Base-by-base conservation (phyloP, 2,329 filamentous ascomycete genomes). In the Chrysoporthe puriensis region DNA sequence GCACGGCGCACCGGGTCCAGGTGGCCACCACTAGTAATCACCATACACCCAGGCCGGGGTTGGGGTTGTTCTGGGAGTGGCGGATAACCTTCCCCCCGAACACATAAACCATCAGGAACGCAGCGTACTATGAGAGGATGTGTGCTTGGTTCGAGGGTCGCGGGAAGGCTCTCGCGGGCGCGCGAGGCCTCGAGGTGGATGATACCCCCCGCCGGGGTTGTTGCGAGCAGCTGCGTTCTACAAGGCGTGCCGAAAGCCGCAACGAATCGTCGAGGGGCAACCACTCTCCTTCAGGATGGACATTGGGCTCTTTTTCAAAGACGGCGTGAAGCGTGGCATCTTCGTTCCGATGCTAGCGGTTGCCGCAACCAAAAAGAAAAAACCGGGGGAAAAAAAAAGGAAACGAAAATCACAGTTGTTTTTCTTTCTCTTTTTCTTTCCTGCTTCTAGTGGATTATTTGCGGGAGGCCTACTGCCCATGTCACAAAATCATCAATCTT, bases 1-100 rank as follows among this genome's bases (percentile, higher is more conserved):
- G 67, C 56, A 62, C 36, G 50, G 65, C 42, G 64, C 64, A 14
- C 21, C 62, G 3, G 40, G 42, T 11, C 36, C 50, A 8, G 59
- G 59, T 34, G 26, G 43, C 32, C 59, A 62, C 40, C 59, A 46
- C n/a, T 62, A 62, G 26, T 9, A 18, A n/a, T 18, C n/a, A 21
- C 11, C 13, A 52, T 13, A 52, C 21, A 9, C 36, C 36, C 36
- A 9, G 36, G 5, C 36, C 5, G 36, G 36, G 36, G 4, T 9
- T 26, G 26, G 26, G 26, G 26, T 9, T 26, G 7, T 50, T 26
- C 3, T 1, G 6, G 7, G 26, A 52, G 1, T n/a, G 21, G 48
- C 21, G 48, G 48, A 32, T n/a, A 4, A n/a, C 46, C 7, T 21
- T 26, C n/a, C n/a, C 26, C 4, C 11, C 13, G 18, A 4, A 52